Conservation (phyloP, 2,329 filamentous ascomycete genomes). For the Paramyrothecium roridum region DNA sequence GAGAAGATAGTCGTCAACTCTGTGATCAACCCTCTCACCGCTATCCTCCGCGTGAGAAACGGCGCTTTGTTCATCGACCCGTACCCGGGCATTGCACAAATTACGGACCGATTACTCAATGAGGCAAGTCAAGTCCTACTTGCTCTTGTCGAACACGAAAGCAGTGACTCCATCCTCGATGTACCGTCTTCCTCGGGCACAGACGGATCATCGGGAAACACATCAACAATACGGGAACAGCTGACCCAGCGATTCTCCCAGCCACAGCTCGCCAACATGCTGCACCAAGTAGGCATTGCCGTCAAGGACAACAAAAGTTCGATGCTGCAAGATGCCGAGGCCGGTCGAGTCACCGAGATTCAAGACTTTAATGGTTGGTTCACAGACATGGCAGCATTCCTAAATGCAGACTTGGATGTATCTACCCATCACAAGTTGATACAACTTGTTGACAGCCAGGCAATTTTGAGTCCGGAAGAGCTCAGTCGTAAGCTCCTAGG, state of each 20-base stretch:
- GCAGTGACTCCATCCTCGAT: conserved; percentile 34
- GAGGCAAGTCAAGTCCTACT: conserved; percentile 75
- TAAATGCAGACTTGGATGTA: conserved; percentile 30
- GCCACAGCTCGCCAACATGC: conserved; percentile 36
- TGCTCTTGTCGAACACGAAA: conserved; percentile 60
- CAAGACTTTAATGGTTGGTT: conserved; percentile 60
- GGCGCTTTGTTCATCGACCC: conserved; percentile 68
- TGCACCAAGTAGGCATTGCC: conserved; percentile 44
- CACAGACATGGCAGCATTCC: conserved; percentile 39
- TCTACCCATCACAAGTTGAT: conserved; percentile 38
- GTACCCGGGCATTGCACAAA: conserved; percentile 42
- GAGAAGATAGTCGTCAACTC: conserved; percentile 83
- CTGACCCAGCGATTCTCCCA: conserved; percentile 37
- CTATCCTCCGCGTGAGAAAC: conserved; percentile 72
- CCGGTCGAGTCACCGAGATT: conserved; percentile 52
- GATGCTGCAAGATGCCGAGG: conserved; percentile 58
- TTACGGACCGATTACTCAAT: conserved; percentile 67
- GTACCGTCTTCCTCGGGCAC: not conserved
- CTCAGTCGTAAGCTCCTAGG: conserved; percentile 23
- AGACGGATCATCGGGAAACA: not conserved
- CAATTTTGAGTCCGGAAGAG: conserved; percentile 27
- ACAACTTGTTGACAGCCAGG: conserved; percentile 35
- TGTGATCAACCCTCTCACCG: conserved; percentile 82
- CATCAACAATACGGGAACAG: not conserved
- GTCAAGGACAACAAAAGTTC: conserved; percentile 55